phyloP scores from a whole-genome alignment of 176 grass and related monocot species.

The Tuctoria greenei region DNA sequence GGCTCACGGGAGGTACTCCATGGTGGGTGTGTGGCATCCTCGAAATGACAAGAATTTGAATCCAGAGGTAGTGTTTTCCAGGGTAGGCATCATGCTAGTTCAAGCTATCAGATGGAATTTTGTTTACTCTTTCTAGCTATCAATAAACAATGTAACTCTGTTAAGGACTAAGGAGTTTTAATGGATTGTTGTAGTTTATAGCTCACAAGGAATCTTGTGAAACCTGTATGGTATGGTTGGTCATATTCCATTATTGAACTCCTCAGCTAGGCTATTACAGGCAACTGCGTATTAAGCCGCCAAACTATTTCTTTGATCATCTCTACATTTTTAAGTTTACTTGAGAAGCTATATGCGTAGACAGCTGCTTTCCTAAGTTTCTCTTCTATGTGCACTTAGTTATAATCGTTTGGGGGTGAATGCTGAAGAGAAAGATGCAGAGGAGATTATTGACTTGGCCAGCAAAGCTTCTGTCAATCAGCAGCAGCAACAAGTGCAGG shows the following conservation, averaged over 20 bases:
- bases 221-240: background rate
- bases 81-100: background rate
- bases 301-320: background rate
- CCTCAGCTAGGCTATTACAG: background rate
- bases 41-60: too few species aligned
- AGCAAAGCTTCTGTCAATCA: slow-evolving; percentile 75
- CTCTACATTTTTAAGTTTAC: background rate
- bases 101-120: slow-evolving; percentile 9
- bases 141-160: background rate
- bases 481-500: slow-evolving; percentile 82
- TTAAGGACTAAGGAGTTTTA: background rate
- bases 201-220: background rate
- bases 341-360: background rate
- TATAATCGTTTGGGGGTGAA: slow-evolving; percentile 76
- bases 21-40: too few species aligned
- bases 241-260: slow-evolving; percentile 9
- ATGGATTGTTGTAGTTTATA: slow-evolving; percentile 19
- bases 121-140: background rate
- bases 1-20: too few species aligned
- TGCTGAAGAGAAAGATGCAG: slow-evolving; percentile 73
- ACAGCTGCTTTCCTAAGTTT: background rate
- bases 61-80: too few species aligned
- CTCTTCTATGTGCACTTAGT: slow-evolving; percentile 43
- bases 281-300: background rate
- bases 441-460: slow-evolving; percentile 86